Percentiles rank a stretch among this genome's conserved stretches.
Evolutionary conservation across 2,329 filamentous ascomycete genomes (phyloP).

Genomic region (Fusarium hainanense): DNA sequence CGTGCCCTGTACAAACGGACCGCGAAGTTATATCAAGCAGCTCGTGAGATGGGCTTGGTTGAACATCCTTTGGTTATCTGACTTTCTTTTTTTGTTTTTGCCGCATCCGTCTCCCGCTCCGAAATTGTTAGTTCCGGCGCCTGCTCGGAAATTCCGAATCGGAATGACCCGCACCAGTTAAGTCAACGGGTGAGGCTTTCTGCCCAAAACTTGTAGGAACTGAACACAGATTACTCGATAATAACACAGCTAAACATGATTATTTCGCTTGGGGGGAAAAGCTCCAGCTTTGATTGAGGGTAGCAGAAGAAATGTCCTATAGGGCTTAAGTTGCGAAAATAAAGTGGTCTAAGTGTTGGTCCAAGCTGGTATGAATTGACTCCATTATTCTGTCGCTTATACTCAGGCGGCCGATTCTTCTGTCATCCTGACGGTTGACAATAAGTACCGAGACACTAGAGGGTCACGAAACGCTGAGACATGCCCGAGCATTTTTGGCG

Average conservation of each 20-base stretch:
- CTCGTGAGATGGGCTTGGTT: neutral
- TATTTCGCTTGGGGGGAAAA: neutral
- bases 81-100: neutral
- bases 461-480: neutral
- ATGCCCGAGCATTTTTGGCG: neutral
- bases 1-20: neutral
- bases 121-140: neutral
- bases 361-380: neutral
- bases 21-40: neutral
- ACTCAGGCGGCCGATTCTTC: neutral
- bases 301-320: neutral
- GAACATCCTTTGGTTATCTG: neutral
- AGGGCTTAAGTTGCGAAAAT: neutral
- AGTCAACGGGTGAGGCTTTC: neutral
- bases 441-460: neutral
- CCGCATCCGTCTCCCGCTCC: neutral
- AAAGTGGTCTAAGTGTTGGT: neutral
- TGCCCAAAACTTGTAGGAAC: neutral
- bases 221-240: neutral
- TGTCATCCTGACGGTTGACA: neutral
- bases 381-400: neutral
- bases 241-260: neutral
- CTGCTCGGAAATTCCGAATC: neutral
- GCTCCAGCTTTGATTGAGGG: neutral
- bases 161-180: neutral